phyloP scores from a whole-genome alignment of 1,284 basidiomycete genomes.

The Tilletia walkeri region DNA sequence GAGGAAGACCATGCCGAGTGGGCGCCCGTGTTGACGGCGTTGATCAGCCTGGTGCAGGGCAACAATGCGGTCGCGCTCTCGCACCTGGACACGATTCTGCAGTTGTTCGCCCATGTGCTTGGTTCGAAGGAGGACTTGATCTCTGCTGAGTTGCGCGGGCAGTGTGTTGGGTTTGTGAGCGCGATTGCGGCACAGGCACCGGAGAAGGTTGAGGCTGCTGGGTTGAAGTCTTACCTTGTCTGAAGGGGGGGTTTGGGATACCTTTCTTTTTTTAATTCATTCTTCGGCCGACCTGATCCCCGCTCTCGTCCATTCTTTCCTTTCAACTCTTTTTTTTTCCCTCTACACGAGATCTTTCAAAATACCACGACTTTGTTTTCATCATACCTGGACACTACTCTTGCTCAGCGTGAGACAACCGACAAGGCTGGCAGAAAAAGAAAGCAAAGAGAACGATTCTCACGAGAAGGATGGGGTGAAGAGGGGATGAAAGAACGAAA shows the following conservation, averaged over 20 bases:
- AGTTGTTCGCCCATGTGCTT: conserved; percentile 80
- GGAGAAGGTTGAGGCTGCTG: conserved; percentile 72
- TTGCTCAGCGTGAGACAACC: no score
- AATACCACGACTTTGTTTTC: not conserved
- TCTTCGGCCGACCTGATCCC: no score
- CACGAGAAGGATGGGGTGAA: no score
- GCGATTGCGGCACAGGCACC: conserved; percentile 73
- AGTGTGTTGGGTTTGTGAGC: conserved; percentile 64
- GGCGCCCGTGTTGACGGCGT: conserved; percentile 76
- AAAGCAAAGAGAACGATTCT: no score
- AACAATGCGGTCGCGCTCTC: conserved; percentile 69
- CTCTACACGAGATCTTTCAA: not conserved
- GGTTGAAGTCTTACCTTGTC: conserved; percentile 60
- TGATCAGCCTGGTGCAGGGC: conserved; percentile 82
- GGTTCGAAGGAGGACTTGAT: conserved; percentile 55
- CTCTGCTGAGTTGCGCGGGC: conserved; percentile 59
- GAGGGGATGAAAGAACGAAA: no score
- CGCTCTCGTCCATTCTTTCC: not conserved
- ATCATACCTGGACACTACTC: not conserved
- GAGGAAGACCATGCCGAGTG: conserved; percentile 73
- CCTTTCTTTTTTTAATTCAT: no score
- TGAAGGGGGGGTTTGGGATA: conserved; percentile 22
- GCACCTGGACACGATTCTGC: conserved; percentile 76
- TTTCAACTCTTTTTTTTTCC: conserved; percentile 4
- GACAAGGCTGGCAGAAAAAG: no score